Evolutionary conservation across 1,284 basidiomycete species (phyloP), one percentile per base, ranked within the genome.

Genomic region (Gomphus bonarii): DNA sequence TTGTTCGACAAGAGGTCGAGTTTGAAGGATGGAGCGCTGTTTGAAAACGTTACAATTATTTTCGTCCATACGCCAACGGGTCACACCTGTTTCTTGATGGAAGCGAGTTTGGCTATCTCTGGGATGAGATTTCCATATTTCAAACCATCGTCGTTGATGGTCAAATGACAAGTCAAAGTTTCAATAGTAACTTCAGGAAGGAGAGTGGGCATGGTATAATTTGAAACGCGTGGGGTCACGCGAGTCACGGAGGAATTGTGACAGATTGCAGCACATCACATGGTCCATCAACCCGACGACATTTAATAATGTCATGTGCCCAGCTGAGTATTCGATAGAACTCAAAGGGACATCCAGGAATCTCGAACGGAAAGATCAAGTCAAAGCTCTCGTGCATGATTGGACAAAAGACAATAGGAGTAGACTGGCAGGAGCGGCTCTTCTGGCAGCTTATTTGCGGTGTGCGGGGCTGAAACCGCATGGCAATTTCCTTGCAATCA

Each of bases 151-250:
- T 44, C 52, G n/a, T 22, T 33, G 28, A 30, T 54, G n/a, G 40
- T 61, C 35, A 58, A 60, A 30, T 48, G 50, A 3, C 33, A n/a
- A n/a, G 50, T 18, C 3, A 51, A 22, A 20, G 33, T 8, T 16
- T 51, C 50, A 6, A 51, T 11, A 2, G 47, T 22, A 28, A 31
- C 47, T 16, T n/a, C 7, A 48, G 12, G 25, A 5, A n/a, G n/a
- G n/a, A n/a, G 8, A 28, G 3, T 28, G n/a, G 16, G 16, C 38
- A 40, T 18, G 16, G 20, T 22, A 44, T 12, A 44, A 22, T 22
- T 12, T 20, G 20, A 44, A 25, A 44, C 43, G 18, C 43, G 43
- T 22, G 20, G 18, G 10, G 43, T 44, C 43, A 44, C 43, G 20
- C 20, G 2, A 11, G 43, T 44, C 43, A 44, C 43, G 12, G 5